Percentiles rank a stretch among this genome's conserved stretches.
These are phyloP conservation scores for Fusarium humuli DNA, from an alignment of 2,329 filamentous ascomycete species.

Conservation along the genomic window DNA sequence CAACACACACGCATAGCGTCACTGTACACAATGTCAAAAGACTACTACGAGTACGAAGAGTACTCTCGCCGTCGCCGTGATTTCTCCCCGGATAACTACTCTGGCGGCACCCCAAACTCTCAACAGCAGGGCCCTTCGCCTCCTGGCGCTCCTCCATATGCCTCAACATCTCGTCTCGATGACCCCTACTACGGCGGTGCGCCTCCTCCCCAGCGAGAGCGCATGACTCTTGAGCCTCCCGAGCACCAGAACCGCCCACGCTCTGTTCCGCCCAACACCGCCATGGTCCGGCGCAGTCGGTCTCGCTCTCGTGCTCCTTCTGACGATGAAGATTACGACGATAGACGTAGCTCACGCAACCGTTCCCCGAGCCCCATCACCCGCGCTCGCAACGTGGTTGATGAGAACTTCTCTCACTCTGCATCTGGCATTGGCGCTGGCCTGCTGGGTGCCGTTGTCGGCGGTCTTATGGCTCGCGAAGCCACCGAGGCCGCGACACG, in stretches of 20 bases:
- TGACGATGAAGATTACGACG: constrained; percentile 36
- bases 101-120: constrained; percentile 44
- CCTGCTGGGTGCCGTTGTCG: constrained; percentile 65
- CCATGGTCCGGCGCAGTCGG: constrained; percentile 43
- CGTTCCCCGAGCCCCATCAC: constrained; percentile 51
- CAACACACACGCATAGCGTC: not conserved
- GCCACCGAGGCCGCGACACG: constrained; percentile 57
- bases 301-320: constrained; percentile 42
- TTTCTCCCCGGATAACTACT: constrained; percentile 51
- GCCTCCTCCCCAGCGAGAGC: constrained; percentile 42
- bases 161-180: constrained; percentile 43
- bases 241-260: constrained; percentile 47
- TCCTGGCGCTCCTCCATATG: constrained; percentile 36
- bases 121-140: constrained; percentile 30
- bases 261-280: constrained; percentile 49
- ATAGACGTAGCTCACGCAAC: constrained; percentile 44
- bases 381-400: constrained; percentile 56
- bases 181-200: constrained; percentile 41
- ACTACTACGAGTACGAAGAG: constrained; percentile 50
- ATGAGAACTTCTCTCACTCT: constrained; percentile 62
- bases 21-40: constrained; percentile 37
- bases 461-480: constrained; percentile 64
- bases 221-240: constrained; percentile 48
- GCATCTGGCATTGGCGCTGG: constrained; percentile 62
- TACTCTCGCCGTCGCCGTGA: constrained; percentile 43